phyloP scores from a whole-genome alignment of 768 basidiomycete species.

The Tricholoma bakamatsutake region DNA sequence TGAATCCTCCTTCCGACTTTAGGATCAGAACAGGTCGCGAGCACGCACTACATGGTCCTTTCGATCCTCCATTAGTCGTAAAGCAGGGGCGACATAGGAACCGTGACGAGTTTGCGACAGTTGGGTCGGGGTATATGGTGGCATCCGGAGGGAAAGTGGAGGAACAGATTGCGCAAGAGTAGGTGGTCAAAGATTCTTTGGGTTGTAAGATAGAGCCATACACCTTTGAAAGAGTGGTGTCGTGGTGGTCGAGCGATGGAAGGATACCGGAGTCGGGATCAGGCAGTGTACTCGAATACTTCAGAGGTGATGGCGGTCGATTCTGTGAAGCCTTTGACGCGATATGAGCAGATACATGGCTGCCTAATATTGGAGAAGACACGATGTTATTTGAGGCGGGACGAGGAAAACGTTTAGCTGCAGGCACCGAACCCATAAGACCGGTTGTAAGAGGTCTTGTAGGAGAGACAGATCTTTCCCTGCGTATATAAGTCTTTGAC shows the following conservation, averaged over 20 bases:
- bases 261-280: constrained; percentile 57
- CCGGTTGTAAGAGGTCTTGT: constrained; percentile 24
- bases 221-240: constrained; percentile 68
- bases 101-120: constrained; percentile 31
- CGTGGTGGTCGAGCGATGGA: constrained; percentile 43
- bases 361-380: constrained; percentile 30
- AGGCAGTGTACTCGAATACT: constrained; percentile 42
- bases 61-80: constrained; percentile 64
- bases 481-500: constrained; percentile 72
- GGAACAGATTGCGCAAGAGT: constrained; percentile 63
- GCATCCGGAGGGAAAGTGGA: constrained; percentile 70
- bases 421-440: constrained; percentile 12
- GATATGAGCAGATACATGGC: constrained; percentile 54
- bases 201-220: constrained; percentile 83
- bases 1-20: constrained; percentile 72
- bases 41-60: constrained; percentile 66
- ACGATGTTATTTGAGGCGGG: constrained; percentile 30
- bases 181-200: constrained; percentile 63
- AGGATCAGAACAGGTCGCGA: constrained; percentile 66
- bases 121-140: constrained; percentile 80
- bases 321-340: constrained; percentile 39
- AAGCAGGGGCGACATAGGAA: constrained; percentile 79
- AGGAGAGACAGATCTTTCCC: constrained; percentile 40
- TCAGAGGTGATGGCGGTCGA: constrained; percentile 55
- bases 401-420: constrained; percentile 44